Evolutionary conservation across 2,329 filamentous ascomycete species (phyloP).

Genomic region (Alternaria sp.): DNA sequence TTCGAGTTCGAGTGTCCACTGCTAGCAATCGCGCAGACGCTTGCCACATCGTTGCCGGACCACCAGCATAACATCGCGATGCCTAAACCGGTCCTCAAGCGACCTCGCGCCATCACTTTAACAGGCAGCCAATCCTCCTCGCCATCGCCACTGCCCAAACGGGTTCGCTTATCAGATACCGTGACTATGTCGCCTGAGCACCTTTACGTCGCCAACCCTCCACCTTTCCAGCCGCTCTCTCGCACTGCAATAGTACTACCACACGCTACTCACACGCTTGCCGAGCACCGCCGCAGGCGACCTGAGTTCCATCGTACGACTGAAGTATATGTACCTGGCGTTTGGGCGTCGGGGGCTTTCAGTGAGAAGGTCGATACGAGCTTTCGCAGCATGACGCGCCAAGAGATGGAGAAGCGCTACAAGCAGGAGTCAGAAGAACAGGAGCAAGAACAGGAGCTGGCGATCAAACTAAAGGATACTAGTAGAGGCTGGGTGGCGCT

Average conservation of each 20-base stretch:
- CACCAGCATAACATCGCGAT: background rate
- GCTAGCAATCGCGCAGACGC: background rate
- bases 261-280: conserved; percentile 9
- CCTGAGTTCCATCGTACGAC: conserved; percentile 5
- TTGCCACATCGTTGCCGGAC: background rate
- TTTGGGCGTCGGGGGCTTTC: conserved; percentile 16
- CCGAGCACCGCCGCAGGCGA: conserved; percentile 9
- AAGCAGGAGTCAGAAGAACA: conserved; percentile 8
- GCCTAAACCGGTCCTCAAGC: conserved; percentile 18
- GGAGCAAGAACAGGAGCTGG: conserved; percentile 5
- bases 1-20: background rate
- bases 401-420: background rate
- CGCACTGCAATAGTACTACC: background rate
- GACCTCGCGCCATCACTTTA: background rate
- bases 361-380: conserved; percentile 22
- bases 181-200: conserved; percentile 18
- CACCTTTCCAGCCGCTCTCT: conserved; percentile 10
- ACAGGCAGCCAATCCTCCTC: background rate
- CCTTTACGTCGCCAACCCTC: conserved; percentile 14
- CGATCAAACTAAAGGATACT: conserved; percentile 9
- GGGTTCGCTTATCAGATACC: conserved; percentile 14
- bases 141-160: conserved; percentile 7
- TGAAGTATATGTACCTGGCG: conserved; percentile 10
- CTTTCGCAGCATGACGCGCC: conserved; percentile 4
- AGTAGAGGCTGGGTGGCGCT: conserved; percentile 10